phyloP scores from a whole-genome alignment of 2,329 filamentous ascomycete species.

The Chalara sp. region DNA sequence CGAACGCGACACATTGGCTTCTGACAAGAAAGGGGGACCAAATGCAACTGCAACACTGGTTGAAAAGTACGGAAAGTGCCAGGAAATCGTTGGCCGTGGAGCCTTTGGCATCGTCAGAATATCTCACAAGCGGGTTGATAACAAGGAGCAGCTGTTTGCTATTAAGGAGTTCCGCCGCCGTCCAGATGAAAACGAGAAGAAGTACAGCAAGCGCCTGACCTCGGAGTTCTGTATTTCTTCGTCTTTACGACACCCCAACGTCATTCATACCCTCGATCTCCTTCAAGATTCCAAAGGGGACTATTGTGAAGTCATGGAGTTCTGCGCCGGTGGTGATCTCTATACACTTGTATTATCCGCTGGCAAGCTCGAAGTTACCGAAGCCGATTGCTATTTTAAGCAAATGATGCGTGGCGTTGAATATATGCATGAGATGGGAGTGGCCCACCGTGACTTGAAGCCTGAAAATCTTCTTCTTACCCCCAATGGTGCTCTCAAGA shows the following conservation, averaged over 20 bases:
- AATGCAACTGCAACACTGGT: constrained; percentile 74
- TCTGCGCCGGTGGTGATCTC: constrained; percentile 90
- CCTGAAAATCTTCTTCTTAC: constrained; percentile 94
- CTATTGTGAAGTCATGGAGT: constrained; percentile 99
- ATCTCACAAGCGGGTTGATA: constrained; percentile 87
- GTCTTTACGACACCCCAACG: constrained; percentile 90
- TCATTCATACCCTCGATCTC: constrained; percentile 94
- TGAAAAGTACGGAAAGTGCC: constrained; percentile 97
- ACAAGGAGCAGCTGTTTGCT: constrained; percentile 84
- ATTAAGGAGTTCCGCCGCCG: constrained; percentile 97
- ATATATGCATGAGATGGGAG: constrained; percentile 99
- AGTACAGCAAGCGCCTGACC: constrained; percentile 94
- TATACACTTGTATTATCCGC: constrained; percentile 90
- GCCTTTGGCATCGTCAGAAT: constrained; percentile 97
- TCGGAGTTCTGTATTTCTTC: constrained; percentile 99
- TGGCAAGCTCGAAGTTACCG: constrained; percentile 82
- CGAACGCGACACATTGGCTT: constrained; percentile 71
- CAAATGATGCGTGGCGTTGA: constrained; percentile 98
- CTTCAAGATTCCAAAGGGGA: constrained; percentile 94
- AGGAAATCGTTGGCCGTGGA: constrained; percentile 91
- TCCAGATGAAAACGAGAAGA: constrained; percentile 91
- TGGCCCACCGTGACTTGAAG: constrained; percentile 93
- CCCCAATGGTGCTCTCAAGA: constrained; percentile 87
- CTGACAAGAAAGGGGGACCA: constrained; percentile 70
- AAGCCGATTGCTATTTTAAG: constrained; percentile 98